Base-by-base conservation (phyloP, 1,284 basidiomycete genomes). In the Apiotrichum domesticum region DNA sequence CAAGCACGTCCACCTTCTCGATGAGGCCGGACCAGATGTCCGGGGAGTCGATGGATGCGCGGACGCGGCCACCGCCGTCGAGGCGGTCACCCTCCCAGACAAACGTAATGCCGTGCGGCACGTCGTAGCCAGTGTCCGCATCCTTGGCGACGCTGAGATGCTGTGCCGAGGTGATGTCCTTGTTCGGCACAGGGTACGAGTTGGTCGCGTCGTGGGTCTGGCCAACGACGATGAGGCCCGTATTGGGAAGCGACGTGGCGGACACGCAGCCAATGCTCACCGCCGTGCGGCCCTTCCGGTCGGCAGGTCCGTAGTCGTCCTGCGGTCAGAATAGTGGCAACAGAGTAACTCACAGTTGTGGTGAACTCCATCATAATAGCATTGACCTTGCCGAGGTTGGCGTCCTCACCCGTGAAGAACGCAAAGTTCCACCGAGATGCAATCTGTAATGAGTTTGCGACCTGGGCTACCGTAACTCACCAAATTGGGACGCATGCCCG, bases 341-440 rank as follows among this genome's bases (percentile, higher is more conserved):
- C 21, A 35, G n/a, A 10, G 35, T 29, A 34, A 73, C 66, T 61
- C 47, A 77, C 76, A 1, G 82, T 84, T 1, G 95, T 98, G 63
- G 86, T 91, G 68, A 98, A 93, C 76, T 98, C 95, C 95, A 98
- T 98, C 80, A 91, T 87, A 55, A 96, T 81, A 14, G 91, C 88
- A 52, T 88, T 85, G 9, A 91, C 86, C 8, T 86, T 86, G n/a
- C 85, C 88, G 29, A 78, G 65, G 63, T 66, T 83, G 79, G 57
- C 82, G 75, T 48, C 80, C 68, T 76, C 85, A 51, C 75, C 76
- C 35, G 82, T 80, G 82, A 99, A 99, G 78, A 90, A 84, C 52
- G 82, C 87, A 80, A 98, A 99, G 81, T 98, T 98, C 96, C 96
- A 99, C 29, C 86, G 80, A 14, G 90, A 80, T 4, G 96, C 96